Evolutionary conservation across 495 filamentous ascomycete species (phyloP).

Genomic region (Aspergillus campestris): DNA sequence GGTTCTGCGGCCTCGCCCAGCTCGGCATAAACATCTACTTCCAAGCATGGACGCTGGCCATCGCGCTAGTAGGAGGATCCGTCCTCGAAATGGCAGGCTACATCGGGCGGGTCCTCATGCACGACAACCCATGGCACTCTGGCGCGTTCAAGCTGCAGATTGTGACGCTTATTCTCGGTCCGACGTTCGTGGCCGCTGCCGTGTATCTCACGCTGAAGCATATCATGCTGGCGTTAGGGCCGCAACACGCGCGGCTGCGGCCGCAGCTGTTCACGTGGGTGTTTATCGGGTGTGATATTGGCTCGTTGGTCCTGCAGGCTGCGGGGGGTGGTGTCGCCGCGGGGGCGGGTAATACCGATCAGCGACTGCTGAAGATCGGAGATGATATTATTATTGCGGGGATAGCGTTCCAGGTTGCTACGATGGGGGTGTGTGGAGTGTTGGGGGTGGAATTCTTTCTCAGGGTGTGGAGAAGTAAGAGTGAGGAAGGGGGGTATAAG

Average conservation of each 20-base stretch:
- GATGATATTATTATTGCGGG: constrained; percentile 65
- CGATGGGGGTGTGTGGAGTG: constrained; percentile 49
- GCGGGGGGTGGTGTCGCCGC: constrained; percentile 56
- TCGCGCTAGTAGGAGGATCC: constrained; percentile 42
- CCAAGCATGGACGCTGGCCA: constrained; percentile 53
- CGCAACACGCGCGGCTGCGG: constrained; percentile 44
- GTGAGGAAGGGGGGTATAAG: constrained; percentile 9
- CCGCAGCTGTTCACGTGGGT: constrained; percentile 56
- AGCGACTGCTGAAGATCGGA: constrained; percentile 19
- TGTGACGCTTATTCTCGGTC: constrained; percentile 56
- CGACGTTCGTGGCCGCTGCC: constrained; percentile 56
- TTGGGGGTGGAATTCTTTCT: constrained; percentile 43
- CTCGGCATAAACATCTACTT: constrained; percentile 45
- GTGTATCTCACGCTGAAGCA: constrained; percentile 65
- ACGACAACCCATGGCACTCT: constrained; percentile 51
- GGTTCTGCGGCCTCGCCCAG: constrained; percentile 37
- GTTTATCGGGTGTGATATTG: constrained; percentile 59
- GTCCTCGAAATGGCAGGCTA: constrained; percentile 47
- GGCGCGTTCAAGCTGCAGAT: constrained; percentile 59
- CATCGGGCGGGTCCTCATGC: constrained; percentile 49
- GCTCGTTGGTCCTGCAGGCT: constrained; percentile 55
- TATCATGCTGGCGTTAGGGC: constrained; percentile 46
- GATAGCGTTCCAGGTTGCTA: constrained; percentile 61
- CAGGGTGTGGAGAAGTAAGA: constrained; percentile 32
- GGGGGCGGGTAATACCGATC: constrained; percentile 24